Percentiles rank a stretch among this genome's conserved stretches.
Evolutionary conservation across 768 basidiomycete species (phyloP).

Genomic region (Tephrocybe rancida): DNA sequence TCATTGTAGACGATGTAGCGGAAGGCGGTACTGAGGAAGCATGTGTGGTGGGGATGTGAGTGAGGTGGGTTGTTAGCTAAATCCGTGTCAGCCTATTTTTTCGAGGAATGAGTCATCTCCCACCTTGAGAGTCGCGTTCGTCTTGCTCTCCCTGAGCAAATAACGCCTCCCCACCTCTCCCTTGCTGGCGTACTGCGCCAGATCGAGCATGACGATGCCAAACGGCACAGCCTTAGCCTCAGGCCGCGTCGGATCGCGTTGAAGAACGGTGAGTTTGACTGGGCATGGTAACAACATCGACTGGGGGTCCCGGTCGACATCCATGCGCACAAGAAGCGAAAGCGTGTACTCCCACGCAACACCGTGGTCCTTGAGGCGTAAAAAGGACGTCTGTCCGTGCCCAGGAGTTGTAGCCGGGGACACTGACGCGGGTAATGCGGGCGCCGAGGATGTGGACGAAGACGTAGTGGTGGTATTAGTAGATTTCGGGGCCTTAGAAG

Average conservation of each 20-base stretch:
- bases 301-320: conserved; percentile 52
- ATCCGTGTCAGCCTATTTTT: background rate
- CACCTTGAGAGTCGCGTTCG: conserved; percentile 78
- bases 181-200: conserved; percentile 74
- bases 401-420: conserved; percentile 33
- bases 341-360: conserved; percentile 64
- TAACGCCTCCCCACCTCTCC: conserved; percentile 63
- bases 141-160: conserved; percentile 72
- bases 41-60: conserved; percentile 29
- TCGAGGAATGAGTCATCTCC: conserved; percentile 6
- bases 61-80: conserved; percentile 58
- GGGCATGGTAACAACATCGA: conserved; percentile 56
- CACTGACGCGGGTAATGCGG: conserved; percentile 8
- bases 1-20: conserved; percentile 4
- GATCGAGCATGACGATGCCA: conserved; percentile 68
- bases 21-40: conserved; percentile 8
- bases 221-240: conserved; percentile 41
- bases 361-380: conserved; percentile 63
- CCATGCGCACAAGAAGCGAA: conserved; percentile 57
- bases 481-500: conserved; percentile 10
- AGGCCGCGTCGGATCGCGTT: conserved; percentile 60
- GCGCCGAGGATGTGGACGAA: conserved; percentile 13
- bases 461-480: conserved; percentile 7
- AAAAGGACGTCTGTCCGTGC: conserved; percentile 63
- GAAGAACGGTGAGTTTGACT: conserved; percentile 67